A percentile compares a stretch with the other conserved stretches of the same genome.
These are phyloP conservation scores for Quercus agrifolia DNA, from an alignment of 306 rosid genomes.

Conservation along the genomic window DNA sequence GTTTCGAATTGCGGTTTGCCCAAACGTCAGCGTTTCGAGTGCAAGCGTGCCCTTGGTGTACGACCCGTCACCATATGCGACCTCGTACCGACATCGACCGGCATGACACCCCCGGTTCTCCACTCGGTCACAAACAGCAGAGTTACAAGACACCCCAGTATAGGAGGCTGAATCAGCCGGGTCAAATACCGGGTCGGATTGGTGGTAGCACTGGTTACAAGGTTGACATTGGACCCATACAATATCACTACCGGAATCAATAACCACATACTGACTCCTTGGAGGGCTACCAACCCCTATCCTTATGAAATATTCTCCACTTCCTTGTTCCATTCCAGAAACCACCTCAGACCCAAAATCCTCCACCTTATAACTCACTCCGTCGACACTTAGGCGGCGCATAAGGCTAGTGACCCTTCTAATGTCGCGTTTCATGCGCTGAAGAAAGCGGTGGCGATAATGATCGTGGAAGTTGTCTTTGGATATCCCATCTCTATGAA, in stretches of 20 bases:
- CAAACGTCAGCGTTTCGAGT: constrained; percentile 69
- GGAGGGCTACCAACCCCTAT: constrained; percentile 86
- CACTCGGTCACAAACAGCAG: constrained; percentile 59
- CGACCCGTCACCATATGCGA: constrained; percentile 83
- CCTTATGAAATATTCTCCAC: constrained; percentile 80
- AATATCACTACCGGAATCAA: constrained; percentile 85
- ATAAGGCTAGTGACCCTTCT: constrained; percentile 47
- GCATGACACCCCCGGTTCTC: constrained; percentile 55
- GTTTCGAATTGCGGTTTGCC: constrained; percentile 46
- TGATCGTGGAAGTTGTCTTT: not conserved
- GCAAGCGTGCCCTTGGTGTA: constrained; percentile 81
- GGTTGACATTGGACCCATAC: constrained; percentile 94
- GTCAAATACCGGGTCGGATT: constrained; percentile 80
- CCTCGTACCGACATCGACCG: constrained; percentile 70
- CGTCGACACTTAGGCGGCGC: constrained; percentile 28
- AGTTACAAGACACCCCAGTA: constrained; percentile 59
- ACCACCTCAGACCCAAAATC: constrained; percentile 71
- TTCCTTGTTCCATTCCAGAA: constrained; percentile 79
- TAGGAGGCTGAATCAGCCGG: constrained; percentile 70
- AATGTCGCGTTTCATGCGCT: constrained; percentile 60
- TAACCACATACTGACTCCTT: constrained; percentile 63
- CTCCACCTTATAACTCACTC: constrained; percentile 15
- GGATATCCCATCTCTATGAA: constrained; percentile 67
- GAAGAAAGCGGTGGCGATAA: constrained; percentile 30
- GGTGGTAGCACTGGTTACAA: constrained; percentile 70